phyloP scores from a whole-genome alignment of 495 filamentous ascomycete species.

The Penicillium paradoxum region DNA sequence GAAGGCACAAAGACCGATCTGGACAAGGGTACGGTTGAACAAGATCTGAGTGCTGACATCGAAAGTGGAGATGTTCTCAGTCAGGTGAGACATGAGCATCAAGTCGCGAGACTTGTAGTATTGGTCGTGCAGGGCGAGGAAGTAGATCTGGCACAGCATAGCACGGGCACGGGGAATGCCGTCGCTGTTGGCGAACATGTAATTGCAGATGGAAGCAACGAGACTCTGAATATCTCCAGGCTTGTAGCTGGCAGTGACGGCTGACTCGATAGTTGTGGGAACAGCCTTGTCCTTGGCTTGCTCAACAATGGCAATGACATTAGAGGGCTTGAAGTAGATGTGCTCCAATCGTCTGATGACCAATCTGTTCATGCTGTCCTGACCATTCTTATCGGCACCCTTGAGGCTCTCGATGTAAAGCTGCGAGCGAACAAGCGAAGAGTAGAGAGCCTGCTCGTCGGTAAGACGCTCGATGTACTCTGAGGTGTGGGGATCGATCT shows the following conservation, averaged over 20 bases:
- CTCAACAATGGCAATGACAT: constrained; percentile 88
- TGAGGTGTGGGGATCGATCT: constrained; percentile 96
- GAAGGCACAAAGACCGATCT: constrained; percentile 98
- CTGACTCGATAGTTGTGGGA: constrained; percentile 64
- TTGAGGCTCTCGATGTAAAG: constrained; percentile 80
- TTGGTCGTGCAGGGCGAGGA: constrained; percentile 91
- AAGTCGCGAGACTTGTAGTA: constrained; percentile 97
- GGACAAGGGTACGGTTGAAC: constrained; percentile 96
- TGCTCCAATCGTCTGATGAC: constrained; percentile 94
- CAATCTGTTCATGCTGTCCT: constrained; percentile 83
- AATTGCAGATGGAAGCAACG: constrained; percentile 85
- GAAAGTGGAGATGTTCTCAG: constrained; percentile 91
- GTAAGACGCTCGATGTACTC: constrained; percentile 95
- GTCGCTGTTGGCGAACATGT: constrained; percentile 88
- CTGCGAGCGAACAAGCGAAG: constrained; percentile 76
- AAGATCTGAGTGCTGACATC: constrained; percentile 96
- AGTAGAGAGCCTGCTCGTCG: constrained; percentile 90
- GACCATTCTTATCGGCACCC: constrained; percentile 65
- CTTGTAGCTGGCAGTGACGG: constrained; percentile 67
- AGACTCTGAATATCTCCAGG: constrained; percentile 62
- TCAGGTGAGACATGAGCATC: constrained; percentile 99
- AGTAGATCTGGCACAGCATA: constrained; percentile 98
- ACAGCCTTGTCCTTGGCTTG: constrained; percentile 87
- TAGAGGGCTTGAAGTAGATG: constrained; percentile 97
- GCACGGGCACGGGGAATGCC: constrained; percentile 93